Percentiles rank a stretch among this genome's conserved stretches.
Evolutionary conservation across 805 yeast genomes (phyloP).

Genomic region (Clavispora phyllophila): DNA sequence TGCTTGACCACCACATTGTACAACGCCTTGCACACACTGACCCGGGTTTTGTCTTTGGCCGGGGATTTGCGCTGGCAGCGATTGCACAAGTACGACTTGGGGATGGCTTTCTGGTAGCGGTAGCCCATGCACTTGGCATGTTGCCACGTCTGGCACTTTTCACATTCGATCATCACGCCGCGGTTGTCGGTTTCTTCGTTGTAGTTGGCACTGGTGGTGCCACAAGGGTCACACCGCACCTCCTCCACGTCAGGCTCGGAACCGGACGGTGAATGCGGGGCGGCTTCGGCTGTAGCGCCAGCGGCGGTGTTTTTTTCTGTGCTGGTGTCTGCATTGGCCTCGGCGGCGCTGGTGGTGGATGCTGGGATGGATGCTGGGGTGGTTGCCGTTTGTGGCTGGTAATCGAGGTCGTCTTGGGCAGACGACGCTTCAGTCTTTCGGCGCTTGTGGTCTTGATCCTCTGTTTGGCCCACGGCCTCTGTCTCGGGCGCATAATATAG

Average conservation of each 20-base stretch:
- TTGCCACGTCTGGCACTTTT: constrained; percentile 65
- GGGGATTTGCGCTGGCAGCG: constrained; percentile 41
- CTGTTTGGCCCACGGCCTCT: not conserved
- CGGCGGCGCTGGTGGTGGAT: too few species aligned
- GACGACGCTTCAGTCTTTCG: constrained; percentile 1
- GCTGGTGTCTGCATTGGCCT: too few species aligned
- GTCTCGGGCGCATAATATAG: constrained; percentile 9
- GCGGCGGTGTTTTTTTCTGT: too few species aligned
- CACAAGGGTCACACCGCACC: constrained; percentile 60
- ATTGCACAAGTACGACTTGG: constrained; percentile 50
- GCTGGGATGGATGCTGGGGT: too few species aligned
- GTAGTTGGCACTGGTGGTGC: constrained; percentile 52
- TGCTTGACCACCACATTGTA: constrained; percentile 37
- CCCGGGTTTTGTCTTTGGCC: constrained; percentile 34
- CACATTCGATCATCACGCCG: constrained; percentile 65
- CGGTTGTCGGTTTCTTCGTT: constrained; percentile 50
- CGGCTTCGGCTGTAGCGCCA: too few species aligned
- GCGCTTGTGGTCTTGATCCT: constrained; percentile 6
- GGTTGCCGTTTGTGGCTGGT: constrained; percentile 7
- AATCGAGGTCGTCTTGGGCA: too few species aligned
- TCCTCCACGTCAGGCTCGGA: constrained; percentile 30
- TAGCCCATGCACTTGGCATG: constrained; percentile 61
- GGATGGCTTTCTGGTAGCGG: constrained; percentile 31
- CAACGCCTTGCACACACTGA: constrained; percentile 50
- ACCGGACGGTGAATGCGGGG: too few species aligned